Conservation (phyloP, 2,329 filamentous ascomycete species). For the Epichloe glyceriae region DNA sequence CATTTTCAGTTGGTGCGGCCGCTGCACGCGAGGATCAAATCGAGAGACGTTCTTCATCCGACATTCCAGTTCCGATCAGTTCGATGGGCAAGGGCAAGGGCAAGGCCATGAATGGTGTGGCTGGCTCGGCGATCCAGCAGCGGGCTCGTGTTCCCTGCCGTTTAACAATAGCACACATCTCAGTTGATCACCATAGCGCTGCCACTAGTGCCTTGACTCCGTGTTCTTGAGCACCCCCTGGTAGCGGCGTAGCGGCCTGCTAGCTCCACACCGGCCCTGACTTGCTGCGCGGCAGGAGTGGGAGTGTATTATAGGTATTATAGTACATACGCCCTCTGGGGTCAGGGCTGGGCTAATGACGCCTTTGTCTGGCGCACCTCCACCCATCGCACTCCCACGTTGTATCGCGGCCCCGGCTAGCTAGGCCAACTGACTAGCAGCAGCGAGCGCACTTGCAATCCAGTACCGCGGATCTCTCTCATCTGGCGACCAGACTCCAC, state of each 20-base stretch:
- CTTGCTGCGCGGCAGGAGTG: neutral
- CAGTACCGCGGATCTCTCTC: conserved; percentile 20
- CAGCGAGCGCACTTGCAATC: conserved; percentile 15
- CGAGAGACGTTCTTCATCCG: conserved; percentile 1
- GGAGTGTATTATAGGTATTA: neutral
- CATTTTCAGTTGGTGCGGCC: neutral
- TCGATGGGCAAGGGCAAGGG: neutral
- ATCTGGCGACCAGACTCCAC: conserved; percentile 9
- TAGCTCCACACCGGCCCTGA: neutral
- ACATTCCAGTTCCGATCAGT: conserved; percentile 1
- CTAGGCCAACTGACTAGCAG: conserved; percentile 11
- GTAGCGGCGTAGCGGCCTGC: neutral
- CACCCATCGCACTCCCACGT: conserved; percentile 9
- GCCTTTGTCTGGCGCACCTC: conserved; percentile 2
- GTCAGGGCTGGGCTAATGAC: neutral
- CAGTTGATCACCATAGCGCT: conserved; percentile 1
- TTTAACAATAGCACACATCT: neutral
- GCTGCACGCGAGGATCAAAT: neutral
- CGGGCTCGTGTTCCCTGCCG: neutral
- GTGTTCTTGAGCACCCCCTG: neutral
- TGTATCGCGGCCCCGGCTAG: conserved; percentile 8
- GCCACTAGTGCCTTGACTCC: neutral
- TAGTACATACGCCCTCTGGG: neutral
- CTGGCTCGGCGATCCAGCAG: conserved; percentile 1
- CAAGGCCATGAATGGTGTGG: neutral